These are phyloP conservation scores for Chlamydomonas eustigma DNA, from an alignment of 139 green algal genomes.

Conservation along the genomic window DNA sequence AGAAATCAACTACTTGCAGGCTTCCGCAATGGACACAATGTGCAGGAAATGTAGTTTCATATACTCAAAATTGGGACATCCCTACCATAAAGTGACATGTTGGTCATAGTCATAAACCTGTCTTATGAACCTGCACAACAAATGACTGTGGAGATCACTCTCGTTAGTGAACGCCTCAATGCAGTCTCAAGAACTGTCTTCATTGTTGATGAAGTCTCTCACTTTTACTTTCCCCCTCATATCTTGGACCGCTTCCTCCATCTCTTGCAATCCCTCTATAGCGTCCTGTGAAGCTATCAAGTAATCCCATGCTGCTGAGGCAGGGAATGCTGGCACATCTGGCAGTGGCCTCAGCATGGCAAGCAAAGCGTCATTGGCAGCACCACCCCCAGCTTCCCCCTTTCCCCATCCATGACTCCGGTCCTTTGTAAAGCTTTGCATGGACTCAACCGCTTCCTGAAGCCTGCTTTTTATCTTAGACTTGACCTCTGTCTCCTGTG, in stretches of 20 bases:
- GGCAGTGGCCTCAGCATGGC: neutral
- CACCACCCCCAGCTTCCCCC: neutral
- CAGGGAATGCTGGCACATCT: neutral
- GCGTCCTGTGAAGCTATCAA: conserved; percentile 2
- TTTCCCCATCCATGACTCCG: neutral
- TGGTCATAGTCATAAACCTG: too few species aligned
- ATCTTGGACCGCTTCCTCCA: neutral
- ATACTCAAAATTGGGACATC: too few species aligned
- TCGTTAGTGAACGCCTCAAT: too few species aligned
- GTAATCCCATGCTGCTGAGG: conserved; percentile 13
- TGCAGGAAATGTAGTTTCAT: too few species aligned
- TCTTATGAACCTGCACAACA: too few species aligned
- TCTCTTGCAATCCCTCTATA: neutral
- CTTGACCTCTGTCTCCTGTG: neutral
- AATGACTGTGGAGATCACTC: too few species aligned
- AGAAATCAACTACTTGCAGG: too few species aligned
- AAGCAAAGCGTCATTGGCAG: neutral
- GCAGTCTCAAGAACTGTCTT: too few species aligned
- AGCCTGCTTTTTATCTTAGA: neutral
- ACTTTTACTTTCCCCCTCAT: conserved; percentile 11
- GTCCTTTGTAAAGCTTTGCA: neutral
- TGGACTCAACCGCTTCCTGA: neutral
- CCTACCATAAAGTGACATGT: too few species aligned
- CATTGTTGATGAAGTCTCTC: too few species aligned
- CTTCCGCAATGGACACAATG: too few species aligned